Conservation (phyloP, 495 filamentous ascomycete genomes). For the Neurospora sp. region DNA sequence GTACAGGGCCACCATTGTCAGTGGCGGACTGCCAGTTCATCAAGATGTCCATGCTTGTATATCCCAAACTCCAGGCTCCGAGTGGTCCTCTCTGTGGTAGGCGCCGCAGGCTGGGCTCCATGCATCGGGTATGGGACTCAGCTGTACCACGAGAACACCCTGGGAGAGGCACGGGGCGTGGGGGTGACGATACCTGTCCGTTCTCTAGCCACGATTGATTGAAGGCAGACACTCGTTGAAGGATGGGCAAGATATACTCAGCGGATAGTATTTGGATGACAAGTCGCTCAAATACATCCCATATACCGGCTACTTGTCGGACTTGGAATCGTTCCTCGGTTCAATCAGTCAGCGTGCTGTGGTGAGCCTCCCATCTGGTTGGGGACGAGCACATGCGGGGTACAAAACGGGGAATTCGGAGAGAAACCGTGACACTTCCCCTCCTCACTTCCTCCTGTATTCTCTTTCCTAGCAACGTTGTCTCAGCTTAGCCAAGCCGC, state of each 20-base stretch:
- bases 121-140: not conserved
- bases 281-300: not conserved
- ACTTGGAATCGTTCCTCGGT: not conserved
- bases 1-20: not conserved
- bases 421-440: not conserved
- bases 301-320: not conserved
- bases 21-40: not conserved
- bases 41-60: not conserved
- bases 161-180: not conserved
- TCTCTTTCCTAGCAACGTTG: not conserved
- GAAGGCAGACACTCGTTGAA: not conserved
- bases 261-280: not conserved
- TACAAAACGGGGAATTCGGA: not conserved
- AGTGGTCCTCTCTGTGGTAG: not conserved
- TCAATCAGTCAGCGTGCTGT: not conserved
- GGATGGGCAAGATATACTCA: not conserved
- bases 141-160: not conserved
- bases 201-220: not conserved
- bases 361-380: not conserved
- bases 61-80: not conserved
- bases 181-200: not conserved
- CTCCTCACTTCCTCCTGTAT: not conserved
- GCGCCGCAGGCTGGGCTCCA: not conserved
- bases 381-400: not conserved
- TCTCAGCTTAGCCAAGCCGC: not conserved